Percentiles rank a stretch among this genome's conserved stretches.
Conservation (phyloP, 352 stramenopile genomes). For the Phytopythium montanum region DNA sequence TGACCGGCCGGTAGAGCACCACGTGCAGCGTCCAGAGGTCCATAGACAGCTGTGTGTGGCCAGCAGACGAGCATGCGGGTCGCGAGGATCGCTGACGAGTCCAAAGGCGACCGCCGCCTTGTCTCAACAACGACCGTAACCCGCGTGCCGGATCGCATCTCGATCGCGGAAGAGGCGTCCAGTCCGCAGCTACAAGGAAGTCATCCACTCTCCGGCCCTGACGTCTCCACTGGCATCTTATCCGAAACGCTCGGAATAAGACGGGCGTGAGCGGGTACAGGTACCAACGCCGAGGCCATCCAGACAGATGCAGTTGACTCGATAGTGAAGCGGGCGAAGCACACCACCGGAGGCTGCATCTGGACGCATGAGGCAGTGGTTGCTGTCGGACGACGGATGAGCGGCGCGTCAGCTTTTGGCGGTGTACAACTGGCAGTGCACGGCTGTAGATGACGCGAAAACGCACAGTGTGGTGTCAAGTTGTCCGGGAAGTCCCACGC, state of each 20-base stretch:
- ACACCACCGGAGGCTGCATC: not conserved
- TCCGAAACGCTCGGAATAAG: constrained; percentile 1
- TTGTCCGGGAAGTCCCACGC: not conserved
- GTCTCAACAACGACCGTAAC: not conserved
- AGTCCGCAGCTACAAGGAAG: too few species aligned
- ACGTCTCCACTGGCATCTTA: not conserved
- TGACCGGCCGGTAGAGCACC: too few species aligned
- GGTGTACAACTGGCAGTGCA: not conserved
- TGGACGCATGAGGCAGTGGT: not conserved
- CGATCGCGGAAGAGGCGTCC: not conserved
- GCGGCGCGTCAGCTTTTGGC: not conserved
- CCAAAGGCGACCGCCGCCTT: not conserved
- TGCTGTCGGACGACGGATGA: not conserved
- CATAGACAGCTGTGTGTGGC: not conserved
- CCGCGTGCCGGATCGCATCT: not conserved
- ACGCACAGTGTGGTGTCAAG: not conserved
- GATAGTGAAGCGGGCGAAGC: not conserved
- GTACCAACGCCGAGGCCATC: too few species aligned
- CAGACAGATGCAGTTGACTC: not conserved
- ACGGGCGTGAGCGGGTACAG: not conserved
- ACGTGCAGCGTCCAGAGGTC: not conserved
- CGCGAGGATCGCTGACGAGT: not conserved
- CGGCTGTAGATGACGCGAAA: not conserved
- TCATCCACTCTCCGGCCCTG: not conserved
- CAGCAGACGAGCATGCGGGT: not conserved